Base-by-base conservation (phyloP, 2,329 filamentous ascomycete genomes). In the Aspergillus pseudotamarii region DNA sequence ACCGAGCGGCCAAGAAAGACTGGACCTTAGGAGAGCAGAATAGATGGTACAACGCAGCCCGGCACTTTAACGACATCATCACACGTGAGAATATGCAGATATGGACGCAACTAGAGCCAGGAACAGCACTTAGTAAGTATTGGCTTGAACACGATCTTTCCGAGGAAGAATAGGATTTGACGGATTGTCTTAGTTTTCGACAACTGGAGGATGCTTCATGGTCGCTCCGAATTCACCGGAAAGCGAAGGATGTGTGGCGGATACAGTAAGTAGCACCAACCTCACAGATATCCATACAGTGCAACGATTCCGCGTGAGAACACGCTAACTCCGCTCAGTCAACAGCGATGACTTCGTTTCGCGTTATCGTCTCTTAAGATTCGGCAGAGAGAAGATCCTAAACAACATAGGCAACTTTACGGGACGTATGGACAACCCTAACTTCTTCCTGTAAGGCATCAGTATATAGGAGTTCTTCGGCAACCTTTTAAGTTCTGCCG, bases 161-260 rank as follows among this genome's bases (percentile, higher is more conserved):
- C 8, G 16, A 45, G 34, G 21, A 28, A 21, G 10, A 6, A n/a
- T 19, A 51, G 26, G 28, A 23, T 23, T 65, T 66, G 32, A 55
- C 68, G 61, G 51, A 64, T 38, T 2, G 54, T 48, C 55, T 12
- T 69, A 91, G 91, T 98, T 54, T 97, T 99, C 76, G 92, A 99
- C 75, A 98, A 99, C 73, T 97, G 94, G 93, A 86, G 95, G 63
- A 91, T 97, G 38, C 80, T 98, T 69, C 95, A 99, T 77, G 95
- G 94, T 1, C 84, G 95, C 70, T 89, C 89, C 58, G 87, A 87
- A 0, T 99, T 98, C 73, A 90, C 89, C 6, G 95, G 95, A 1
- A 88, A 91, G 73, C 84, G 95, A 68, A 88, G 94, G 68, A 91
- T 99, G 73, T 97, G 94, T 76, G 95, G 95, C 64, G 94, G 87